These are phyloP conservation scores for Pichia sporocuriosa DNA, from an alignment of 805 yeast species.

Conservation along the genomic window DNA sequence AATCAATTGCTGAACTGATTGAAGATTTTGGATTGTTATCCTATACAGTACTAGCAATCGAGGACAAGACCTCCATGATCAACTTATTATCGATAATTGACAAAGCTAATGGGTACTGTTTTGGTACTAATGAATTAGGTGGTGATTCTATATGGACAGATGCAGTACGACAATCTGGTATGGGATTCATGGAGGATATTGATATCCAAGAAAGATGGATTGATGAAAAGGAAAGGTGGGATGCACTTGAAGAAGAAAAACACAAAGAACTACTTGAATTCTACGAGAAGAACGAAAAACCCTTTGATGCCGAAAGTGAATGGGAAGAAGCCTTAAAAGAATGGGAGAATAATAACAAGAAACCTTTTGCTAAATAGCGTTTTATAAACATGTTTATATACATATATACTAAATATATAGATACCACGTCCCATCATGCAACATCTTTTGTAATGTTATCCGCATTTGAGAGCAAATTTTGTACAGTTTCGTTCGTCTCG, in stretches of 20 bases:
- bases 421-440: no score
- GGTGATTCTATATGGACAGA: slow-evolving; percentile 99
- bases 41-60: slow-evolving; percentile 84
- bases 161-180: slow-evolving; percentile 69
- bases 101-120: slow-evolving; percentile 87
- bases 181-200: slow-evolving; percentile 44
- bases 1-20: slow-evolving; percentile 72
- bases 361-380: slow-evolving; percentile 7
- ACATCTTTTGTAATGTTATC: neutral
- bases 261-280: slow-evolving; percentile 32
- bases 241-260: slow-evolving; percentile 48
- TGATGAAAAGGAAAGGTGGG: slow-evolving; percentile 74
- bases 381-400: neutral
- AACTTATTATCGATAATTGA: slow-evolving; percentile 70
- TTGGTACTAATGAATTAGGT: slow-evolving; percentile 89
- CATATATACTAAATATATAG: neutral
- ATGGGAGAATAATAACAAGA: slow-evolving; percentile 40
- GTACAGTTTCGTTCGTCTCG: neutral
- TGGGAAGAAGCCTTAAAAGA: slow-evolving; percentile 59
- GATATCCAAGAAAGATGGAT: slow-evolving; percentile 96
- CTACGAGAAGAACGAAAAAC: slow-evolving; percentile 32
- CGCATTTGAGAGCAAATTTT: neutral
- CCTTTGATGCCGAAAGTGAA: slow-evolving; percentile 56
- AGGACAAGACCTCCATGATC: slow-evolving; percentile 90
- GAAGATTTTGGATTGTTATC: slow-evolving; percentile 83